Evolutionary conservation across 768 basidiomycete genomes (phyloP), one percentile per base, ranked within the genome.

Genomic region (Boletus subcaerulescens): DNA sequence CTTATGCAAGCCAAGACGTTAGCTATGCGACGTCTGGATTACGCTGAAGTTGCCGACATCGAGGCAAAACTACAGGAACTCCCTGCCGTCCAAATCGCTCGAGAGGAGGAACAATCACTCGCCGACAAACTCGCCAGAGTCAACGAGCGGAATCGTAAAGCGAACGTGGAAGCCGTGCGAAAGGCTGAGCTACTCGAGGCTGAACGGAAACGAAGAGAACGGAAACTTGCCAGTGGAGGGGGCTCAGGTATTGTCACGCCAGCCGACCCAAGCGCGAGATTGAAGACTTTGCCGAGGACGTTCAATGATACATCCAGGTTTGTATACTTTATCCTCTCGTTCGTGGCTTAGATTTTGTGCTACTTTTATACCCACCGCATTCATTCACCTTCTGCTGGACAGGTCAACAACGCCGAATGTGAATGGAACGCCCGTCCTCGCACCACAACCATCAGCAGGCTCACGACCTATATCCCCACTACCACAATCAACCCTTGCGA

Each of bases 91-190:
- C 61, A 62, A 39, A 44, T 8, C n/a, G 18, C 40, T 11, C 61
- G 64, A 42, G 69, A 66, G 45, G 66, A 68, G 4, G 67, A 65
- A 18, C 69, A 67, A 56, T 71, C 71, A 7, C 65, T 69, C 7
- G 68, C 64, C 11, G 63, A 90, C 58, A 72, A 82, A 65, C 77
- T 96, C 24, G 83, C 89, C 15, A 83, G 76, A 65, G 85, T 98
- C 50, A 98, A 96, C 66, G 92, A 94, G 73, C 83, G 93, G 52
- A 98, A 98, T 69, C 81, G 90, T 52, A 87, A 82, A 67, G 86
- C 87, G 31, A 96, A 96, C 53, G 59, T 84, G 60, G 96, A 95
- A 64, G 82, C 83, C 4, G 82, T 93, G 49, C 79, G 90, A 55
- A 83, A 81, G 59, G 88, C 89, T 0, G 93, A 96, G 70, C 68